Percentiles rank a stretch among this genome's conserved stretches.
phyloP scores from a whole-genome alignment of 345 rosid species.

The Sisymbrium altissimum region DNA sequence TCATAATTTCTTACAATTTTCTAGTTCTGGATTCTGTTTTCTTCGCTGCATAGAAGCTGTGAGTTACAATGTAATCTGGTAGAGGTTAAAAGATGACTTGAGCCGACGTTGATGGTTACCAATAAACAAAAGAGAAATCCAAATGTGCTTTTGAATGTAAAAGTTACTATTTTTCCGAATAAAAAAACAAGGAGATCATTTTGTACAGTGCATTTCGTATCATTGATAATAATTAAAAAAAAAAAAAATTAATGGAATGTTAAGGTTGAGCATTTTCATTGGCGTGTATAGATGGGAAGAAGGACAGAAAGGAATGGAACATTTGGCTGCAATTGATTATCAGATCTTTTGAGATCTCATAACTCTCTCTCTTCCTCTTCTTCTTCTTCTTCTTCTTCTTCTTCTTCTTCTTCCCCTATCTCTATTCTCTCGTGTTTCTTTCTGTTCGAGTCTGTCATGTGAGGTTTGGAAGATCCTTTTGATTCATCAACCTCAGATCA shows the following conservation, averaged over 20 bases:
- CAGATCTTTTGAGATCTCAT: not conserved
- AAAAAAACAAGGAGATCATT: not conserved
- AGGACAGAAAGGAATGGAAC: slow-evolving; percentile 9
- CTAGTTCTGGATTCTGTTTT: not conserved
- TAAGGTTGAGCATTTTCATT: slow-evolving; percentile 3
- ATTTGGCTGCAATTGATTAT: slow-evolving; percentile 16
- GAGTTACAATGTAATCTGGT: not conserved
- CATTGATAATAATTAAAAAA: not conserved
- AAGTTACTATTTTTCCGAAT: no score
- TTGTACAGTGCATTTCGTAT: slow-evolving; percentile 4
- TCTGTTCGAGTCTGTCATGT: not conserved
- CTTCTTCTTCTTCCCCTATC: not conserved
- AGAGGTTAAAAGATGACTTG: not conserved
- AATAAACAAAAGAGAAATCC: not conserved
- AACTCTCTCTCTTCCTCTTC: not conserved
- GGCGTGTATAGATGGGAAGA: slow-evolving; percentile 17
- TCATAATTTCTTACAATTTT: not conserved
- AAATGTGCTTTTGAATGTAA: not conserved
- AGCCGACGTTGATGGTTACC: not conserved
- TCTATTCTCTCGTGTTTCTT: not conserved
- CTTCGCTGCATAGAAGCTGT: not conserved
- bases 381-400: no score
- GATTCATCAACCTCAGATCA: slow-evolving; percentile 27
- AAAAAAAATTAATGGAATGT: not conserved
- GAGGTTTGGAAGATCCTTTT: slow-evolving; percentile 15